Evolutionary conservation across 1,284 basidiomycete genomes (phyloP), one percentile per base, ranked within the genome.

Genomic region (Naganishia cerealis): DNA sequence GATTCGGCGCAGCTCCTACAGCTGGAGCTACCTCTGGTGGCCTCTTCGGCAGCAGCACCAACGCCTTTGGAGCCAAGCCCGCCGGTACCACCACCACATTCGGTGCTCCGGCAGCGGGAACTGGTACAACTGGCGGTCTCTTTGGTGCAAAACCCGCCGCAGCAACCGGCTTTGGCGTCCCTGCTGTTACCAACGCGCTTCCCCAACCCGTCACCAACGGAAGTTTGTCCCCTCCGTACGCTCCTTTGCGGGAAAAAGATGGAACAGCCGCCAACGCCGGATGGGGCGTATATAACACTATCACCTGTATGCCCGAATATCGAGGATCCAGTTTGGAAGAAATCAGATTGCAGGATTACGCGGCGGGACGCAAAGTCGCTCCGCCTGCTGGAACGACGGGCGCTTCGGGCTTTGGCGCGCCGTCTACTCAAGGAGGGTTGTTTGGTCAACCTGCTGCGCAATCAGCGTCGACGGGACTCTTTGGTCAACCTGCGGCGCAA

Each of bases 351-450:
- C 81, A 82, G 72, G 77, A 79, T 65, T 83, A 81, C 67, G 79
- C 80, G 67, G 81, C 84, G 71, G 85, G 84, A 73, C 85, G 86
- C 43, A 86, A 86, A 74, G 84, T 85, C 1, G 91, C 91, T 72
- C 87, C 90, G 53, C 56, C 67, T 36, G 61, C 67, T 18, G 67
- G 67, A 16, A 90, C 90, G 87, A 90, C 90, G 77, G 68, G 67
- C n/a, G 50, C 62, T 18, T 58, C 57, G 21, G 67, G 66, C 10
- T 72, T 71, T 54, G 70, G 72, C 8, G 48, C 67, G 16, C 58
- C 69, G 40, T 36, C 72, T 1, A 29, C 71, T 38, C 33, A 57
- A 38, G 58, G 57, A 29, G 71, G 71, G 40, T 54, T 69, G 55
- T 75, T 74, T 50, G 73, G 72, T 26, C 67, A 67, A 65, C 66